A percentile compares a stretch with the other conserved stretches of the same genome.
Conservation (phyloP, 140 eudicot species). For the Anethum foeniculum region DNA sequence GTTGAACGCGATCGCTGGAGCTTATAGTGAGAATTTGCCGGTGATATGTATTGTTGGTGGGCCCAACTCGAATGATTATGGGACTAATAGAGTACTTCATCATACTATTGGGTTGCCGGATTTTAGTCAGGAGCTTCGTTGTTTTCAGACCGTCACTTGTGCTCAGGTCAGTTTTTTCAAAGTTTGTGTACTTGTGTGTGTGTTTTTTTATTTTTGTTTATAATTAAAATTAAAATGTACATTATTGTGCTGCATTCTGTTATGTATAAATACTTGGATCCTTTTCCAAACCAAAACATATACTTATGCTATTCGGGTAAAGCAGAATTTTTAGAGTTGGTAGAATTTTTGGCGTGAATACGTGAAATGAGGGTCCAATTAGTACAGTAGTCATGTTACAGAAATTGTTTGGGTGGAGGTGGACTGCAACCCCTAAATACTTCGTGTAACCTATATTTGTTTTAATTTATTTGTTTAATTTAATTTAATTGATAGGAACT, state of each 20-base stretch:
- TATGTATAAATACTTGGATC: background rate
- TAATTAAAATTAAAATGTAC: too few relatives aligned
- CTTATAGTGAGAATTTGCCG: conserved; percentile 79
- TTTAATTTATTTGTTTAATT: too few relatives aligned
- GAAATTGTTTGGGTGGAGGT: too few relatives aligned
- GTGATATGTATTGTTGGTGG: conserved; percentile 86
- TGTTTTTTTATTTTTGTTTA: background rate
- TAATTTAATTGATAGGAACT: too few relatives aligned
- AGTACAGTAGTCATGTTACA: too few relatives aligned
- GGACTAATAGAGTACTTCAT: conserved; percentile 67
- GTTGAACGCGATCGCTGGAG: conserved; percentile 83
- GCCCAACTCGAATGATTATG: conserved; percentile 79
- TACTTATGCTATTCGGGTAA: too few relatives aligned
- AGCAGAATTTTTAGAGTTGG: too few relatives aligned
- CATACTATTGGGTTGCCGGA: conserved; percentile 82
- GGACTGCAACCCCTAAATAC: too few relatives aligned
- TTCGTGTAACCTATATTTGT: too few relatives aligned
- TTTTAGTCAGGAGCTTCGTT: conserved; percentile 64
- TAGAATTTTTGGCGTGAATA: too few relatives aligned
- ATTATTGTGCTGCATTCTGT: background rate
- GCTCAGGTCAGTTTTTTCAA: conserved; percentile 40
- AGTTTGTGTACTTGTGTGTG: background rate
- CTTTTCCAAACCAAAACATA: too few relatives aligned
- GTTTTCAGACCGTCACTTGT: conserved; percentile 70
- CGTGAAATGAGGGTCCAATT: too few relatives aligned